These are phyloP conservation scores for Xylaria sp. DNA, from an alignment of 2,329 filamentous ascomycete species.

Conservation along the genomic window DNA sequence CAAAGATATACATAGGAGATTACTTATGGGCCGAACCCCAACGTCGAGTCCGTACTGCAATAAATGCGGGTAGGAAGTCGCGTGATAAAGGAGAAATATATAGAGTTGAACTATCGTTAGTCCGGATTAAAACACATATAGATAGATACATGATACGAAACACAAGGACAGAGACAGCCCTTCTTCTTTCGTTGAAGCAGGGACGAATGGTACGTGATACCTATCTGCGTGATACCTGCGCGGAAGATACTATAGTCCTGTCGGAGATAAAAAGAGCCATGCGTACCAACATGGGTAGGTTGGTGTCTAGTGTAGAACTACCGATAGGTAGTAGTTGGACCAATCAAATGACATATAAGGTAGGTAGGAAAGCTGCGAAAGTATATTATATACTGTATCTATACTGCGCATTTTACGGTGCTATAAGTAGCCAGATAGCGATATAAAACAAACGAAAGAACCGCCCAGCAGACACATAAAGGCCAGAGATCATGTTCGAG, in stretches of 20 bases:
- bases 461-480: too few species aligned
- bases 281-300: background rate
- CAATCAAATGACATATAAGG: too few species aligned
- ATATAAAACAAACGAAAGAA: too few species aligned
- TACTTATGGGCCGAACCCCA: background rate
- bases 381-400: too few species aligned
- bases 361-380: too few species aligned
- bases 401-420: too few species aligned
- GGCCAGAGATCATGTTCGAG: too few species aligned
- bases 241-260: too few species aligned
- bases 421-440: too few species aligned
- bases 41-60: background rate
- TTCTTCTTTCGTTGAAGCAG: background rate
- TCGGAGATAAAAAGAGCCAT: background rate
- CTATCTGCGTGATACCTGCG: too few species aligned
- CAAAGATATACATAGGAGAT: background rate
- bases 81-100: constrained; percentile 1
- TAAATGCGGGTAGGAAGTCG: background rate
- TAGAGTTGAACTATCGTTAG: constrained; percentile 2
- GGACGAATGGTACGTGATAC: background rate
- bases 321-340: background rate
- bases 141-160: background rate
- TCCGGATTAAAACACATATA: background rate
- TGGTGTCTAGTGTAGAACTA: background rate
- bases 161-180: background rate